phyloP scores from a whole-genome alignment of 352 stramenopile genomes.

The Pythium insidiosum region DNA sequence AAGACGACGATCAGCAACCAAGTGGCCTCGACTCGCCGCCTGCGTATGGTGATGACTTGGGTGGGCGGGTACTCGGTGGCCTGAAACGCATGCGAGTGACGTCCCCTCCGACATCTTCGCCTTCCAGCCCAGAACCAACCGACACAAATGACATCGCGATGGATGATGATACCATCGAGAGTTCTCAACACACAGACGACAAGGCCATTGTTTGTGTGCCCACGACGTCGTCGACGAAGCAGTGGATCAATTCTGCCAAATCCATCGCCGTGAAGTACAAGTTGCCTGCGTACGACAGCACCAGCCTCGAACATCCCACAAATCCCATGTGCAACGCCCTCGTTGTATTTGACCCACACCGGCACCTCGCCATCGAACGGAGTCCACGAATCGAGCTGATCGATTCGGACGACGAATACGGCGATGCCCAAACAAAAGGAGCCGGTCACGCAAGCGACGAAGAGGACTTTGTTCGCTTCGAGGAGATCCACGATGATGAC shows the following conservation, averaged over 20 bases:
- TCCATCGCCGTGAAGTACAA: slow-evolving; percentile 15
- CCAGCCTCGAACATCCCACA: no score
- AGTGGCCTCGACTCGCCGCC: slow-evolving; percentile 4
- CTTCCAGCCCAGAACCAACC: not conserved
- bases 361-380: slow-evolving; percentile 4
- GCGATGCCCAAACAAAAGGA: slow-evolving; percentile 22
- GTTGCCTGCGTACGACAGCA: no score
- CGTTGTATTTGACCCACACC: slow-evolving; percentile 49
- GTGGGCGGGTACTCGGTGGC: slow-evolving; percentile 31
- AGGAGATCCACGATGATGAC: slow-evolving; percentile 59
- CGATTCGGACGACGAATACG: slow-evolving; percentile 34
- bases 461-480: slow-evolving; percentile 47
- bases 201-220: slow-evolving; percentile 7
- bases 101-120: slow-evolving; percentile 18
- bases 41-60: slow-evolving; percentile 9
- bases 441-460: slow-evolving; percentile 9
- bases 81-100: slow-evolving; percentile 67
- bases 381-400: slow-evolving; percentile 41
- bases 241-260: slow-evolving; percentile 1
- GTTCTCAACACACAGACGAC: not conserved
- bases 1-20: slow-evolving; percentile 12
- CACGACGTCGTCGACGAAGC: not conserved
- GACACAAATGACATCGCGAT: slow-evolving; percentile 17
- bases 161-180: slow-evolving; percentile 20
- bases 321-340: slow-evolving; percentile 21